phyloP scores from a whole-genome alignment of 2,329 filamentous ascomycete species.

The Penicillium sp. region DNA sequence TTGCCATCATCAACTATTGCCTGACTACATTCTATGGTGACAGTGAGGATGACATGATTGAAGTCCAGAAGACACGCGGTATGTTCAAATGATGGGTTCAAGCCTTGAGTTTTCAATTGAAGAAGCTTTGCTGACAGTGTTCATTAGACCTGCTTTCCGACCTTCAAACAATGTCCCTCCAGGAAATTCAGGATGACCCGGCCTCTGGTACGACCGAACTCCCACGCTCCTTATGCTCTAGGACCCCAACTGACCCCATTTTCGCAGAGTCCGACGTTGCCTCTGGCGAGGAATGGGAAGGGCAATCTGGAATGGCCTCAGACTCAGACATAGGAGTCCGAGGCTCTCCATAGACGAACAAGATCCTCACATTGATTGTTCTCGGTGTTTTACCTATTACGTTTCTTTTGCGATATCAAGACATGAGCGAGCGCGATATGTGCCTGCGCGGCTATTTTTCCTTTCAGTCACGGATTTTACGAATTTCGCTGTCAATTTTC shows the following conservation, averaged over 20 bases:
- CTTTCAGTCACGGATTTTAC: slow-evolving; percentile 8
- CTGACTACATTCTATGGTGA: slow-evolving; percentile 40
- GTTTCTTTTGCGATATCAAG: slow-evolving; percentile 3
- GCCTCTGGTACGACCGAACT: slow-evolving; percentile 39
- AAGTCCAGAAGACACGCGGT: slow-evolving; percentile 39
- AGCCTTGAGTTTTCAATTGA: neutral
- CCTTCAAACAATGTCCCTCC: slow-evolving; percentile 38
- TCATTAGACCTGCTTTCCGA: slow-evolving; percentile 31
- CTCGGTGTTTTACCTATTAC: neutral
- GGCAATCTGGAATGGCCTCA: slow-evolving; percentile 42
- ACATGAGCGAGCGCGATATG: slow-evolving; percentile 1
- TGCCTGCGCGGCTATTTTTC: neutral
- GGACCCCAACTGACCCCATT: slow-evolving; percentile 2
- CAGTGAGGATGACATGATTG: slow-evolving; percentile 37
- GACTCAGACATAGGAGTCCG: slow-evolving; percentile 44
- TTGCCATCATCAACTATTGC: slow-evolving; percentile 40
- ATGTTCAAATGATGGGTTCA: slow-evolving; percentile 9
- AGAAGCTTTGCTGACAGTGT: slow-evolving; percentile 7
- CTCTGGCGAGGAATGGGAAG: slow-evolving; percentile 46
- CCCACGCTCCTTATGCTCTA: neutral
- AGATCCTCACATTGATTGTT: neutral
- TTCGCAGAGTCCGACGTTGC: slow-evolving; percentile 41
- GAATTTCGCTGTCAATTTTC: neutral
- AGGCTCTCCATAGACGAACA: slow-evolving; percentile 33
- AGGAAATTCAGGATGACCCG: slow-evolving; percentile 41